A percentile compares a stretch with the other conserved stretches of the same genome.
These are phyloP conservation scores for Amaranthus hypochondriacus DNA, from an alignment of 148 eudicot species.

Conservation along the genomic window DNA sequence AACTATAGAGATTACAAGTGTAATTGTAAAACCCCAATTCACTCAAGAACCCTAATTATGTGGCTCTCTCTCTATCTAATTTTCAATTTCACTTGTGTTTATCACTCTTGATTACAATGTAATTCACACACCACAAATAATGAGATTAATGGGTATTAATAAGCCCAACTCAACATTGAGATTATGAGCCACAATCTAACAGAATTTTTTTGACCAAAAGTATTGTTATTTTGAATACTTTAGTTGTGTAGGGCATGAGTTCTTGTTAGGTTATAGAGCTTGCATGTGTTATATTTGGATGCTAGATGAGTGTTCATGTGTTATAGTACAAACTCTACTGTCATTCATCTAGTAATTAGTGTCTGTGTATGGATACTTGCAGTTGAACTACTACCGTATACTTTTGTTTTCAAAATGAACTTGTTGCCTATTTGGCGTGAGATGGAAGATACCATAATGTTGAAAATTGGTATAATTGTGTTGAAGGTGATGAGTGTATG, in stretches of 20 bases:
- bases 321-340: not conserved
- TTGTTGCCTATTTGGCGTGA: not conserved
- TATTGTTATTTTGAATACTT: not conserved
- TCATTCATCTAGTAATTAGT: not conserved
- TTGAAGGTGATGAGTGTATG: not conserved
- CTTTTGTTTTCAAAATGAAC: not conserved
- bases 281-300: not conserved
- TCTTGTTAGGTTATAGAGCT: not conserved
- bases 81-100: too few species aligned
- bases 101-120: too few species aligned
- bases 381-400: too few species aligned
- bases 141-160: too few species aligned
- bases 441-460: not conserved
- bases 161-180: too few species aligned
- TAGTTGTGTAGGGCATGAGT: not conserved
- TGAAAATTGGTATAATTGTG: not conserved
- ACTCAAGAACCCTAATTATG: too few species aligned
- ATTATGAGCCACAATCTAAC: too few species aligned
- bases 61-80: too few species aligned
- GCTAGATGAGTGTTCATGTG: not conserved
- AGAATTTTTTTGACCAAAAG: too few species aligned
- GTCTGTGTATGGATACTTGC: not conserved
- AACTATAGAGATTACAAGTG: too few species aligned
- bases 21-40: too few species aligned
- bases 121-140: too few species aligned